Percentiles rank a stretch among this genome's conserved stretches.
These are phyloP conservation scores for Didymella glomerata DNA, from an alignment of 2,329 filamentous ascomycete species.

Conservation along the genomic window DNA sequence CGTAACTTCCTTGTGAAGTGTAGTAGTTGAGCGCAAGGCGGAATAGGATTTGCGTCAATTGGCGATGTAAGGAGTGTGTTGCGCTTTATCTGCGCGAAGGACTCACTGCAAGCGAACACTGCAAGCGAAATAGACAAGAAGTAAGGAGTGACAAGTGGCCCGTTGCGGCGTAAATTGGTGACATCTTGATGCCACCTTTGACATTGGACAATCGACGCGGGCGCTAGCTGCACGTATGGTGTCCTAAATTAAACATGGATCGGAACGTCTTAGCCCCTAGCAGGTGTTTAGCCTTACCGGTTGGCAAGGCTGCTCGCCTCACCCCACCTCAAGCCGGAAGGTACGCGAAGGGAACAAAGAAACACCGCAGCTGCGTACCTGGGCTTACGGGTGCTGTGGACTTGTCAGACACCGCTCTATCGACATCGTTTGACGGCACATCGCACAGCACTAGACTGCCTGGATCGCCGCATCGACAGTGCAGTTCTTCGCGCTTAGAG, in stretches of 20 bases:
- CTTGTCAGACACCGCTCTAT: not conserved
- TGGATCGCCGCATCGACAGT: slow-evolving; percentile 8
- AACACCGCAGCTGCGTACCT: not conserved
- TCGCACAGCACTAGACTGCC: not conserved
- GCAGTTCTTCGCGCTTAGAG: not conserved
- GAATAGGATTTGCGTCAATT: not conserved
- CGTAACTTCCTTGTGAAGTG: not conserved
- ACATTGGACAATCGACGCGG: too few relatives aligned
- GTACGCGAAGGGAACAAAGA: not conserved
- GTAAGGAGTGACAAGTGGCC: slow-evolving; percentile 18
- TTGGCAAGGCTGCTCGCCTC: slow-evolving; percentile 22
- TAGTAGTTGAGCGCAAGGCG: not conserved
- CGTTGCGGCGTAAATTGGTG: slow-evolving; percentile 5
- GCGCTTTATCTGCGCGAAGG: slow-evolving; percentile 1
- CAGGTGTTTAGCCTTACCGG: too few relatives aligned
- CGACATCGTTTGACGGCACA: not conserved
- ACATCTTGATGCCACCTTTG: too few relatives aligned
- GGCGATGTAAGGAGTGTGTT: slow-evolving; percentile 11
- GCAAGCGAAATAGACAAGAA: slow-evolving; percentile 1
- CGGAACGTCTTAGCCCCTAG: slow-evolving; percentile 10
- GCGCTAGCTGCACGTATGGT: slow-evolving; percentile 38
- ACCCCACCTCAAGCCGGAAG: slow-evolving; percentile 14
- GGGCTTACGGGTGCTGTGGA: not conserved
- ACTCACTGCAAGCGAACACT: slow-evolving; percentile 6
- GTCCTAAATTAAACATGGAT: slow-evolving; percentile 24